A percentile compares a stretch with the other conserved stretches of the same genome.
Conservation (phyloP, 805 yeast species). For the Scheffersomyces lignosus region DNA sequence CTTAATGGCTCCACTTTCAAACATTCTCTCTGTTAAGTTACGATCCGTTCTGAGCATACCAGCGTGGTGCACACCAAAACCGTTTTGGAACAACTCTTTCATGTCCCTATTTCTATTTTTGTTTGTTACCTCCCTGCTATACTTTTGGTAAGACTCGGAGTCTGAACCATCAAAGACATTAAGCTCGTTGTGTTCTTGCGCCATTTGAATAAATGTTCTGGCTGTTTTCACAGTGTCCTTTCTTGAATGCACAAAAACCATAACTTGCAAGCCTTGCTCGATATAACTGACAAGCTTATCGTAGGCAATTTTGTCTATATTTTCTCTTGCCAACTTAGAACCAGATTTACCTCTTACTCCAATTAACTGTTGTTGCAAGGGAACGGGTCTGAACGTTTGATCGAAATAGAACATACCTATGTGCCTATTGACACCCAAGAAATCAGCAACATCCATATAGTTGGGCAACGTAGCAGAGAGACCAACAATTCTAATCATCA, state of each 20-base stretch:
- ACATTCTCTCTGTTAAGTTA: constrained; percentile 85
- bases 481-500: constrained; percentile 92
- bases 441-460: constrained; percentile 90
- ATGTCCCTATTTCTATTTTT: constrained; percentile 76
- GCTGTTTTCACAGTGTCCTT: constrained; percentile 90
- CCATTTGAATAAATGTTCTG: constrained; percentile 64
- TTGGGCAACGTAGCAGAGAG: constrained; percentile 93
- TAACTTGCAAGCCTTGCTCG: constrained; percentile 76
- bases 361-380: constrained; percentile 80
- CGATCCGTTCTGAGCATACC: constrained; percentile 93
- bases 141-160: constrained; percentile 39
- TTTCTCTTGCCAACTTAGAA: constrained; percentile 65
- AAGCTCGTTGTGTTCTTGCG: constrained; percentile 58
- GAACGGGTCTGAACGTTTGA: constrained; percentile 90
- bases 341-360: constrained; percentile 91
- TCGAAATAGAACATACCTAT: constrained; percentile 95
- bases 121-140: constrained; percentile 61
- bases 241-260: constrained; percentile 96
- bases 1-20: constrained; percentile 78
- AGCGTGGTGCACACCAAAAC: constrained; percentile 96
- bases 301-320: constrained; percentile 73
- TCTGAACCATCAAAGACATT: constrained; percentile 59
- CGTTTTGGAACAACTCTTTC: constrained; percentile 73
- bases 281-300: constrained; percentile 72
- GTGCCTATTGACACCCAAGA: constrained; percentile 84